phyloP scores from a whole-genome alignment of 1,284 basidiomycete genomes.

The Butyriboletus appendiculatus region DNA sequence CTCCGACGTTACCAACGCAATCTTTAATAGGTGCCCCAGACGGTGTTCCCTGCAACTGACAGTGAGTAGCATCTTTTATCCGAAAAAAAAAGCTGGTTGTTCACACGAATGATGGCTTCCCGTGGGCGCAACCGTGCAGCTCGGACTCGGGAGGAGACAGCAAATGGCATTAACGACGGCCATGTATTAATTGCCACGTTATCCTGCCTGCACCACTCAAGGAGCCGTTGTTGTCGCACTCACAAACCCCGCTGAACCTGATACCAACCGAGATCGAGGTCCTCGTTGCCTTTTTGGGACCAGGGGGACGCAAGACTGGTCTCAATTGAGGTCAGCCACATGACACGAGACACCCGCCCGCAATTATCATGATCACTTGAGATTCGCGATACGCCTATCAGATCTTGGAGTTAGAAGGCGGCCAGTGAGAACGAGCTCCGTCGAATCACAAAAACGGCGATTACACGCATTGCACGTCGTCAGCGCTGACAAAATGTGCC shows the following conservation, averaged over 20 bases:
- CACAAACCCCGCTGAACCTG: conserved; percentile 23
- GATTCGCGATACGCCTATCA: conserved; percentile 16
- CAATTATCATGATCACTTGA: conserved; percentile 20
- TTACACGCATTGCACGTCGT: conserved; percentile 11
- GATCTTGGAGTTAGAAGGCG: conserved; percentile 16
- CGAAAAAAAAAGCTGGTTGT: background rate
- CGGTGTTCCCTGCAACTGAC: background rate
- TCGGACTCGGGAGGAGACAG: conserved; percentile 11
- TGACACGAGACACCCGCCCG: conserved; percentile 11
- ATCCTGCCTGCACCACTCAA: conserved; percentile 8
- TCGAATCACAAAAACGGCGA: conserved; percentile 6
- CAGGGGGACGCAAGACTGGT: conserved; percentile 5
- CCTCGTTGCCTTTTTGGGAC: conserved; percentile 5
- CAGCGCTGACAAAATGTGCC: conserved; percentile 20
- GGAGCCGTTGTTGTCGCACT: conserved; percentile 6
- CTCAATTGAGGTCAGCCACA: conserved; percentile 9
- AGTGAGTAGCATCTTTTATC: background rate
- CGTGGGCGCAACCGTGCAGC: conserved; percentile 7
- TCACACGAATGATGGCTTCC: conserved; percentile 19
- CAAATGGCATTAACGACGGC: conserved; percentile 10
- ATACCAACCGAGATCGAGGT: conserved; percentile 8
- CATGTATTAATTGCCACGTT: conserved; percentile 17
- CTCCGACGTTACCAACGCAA: conserved; percentile 22
- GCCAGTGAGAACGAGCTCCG: conserved; percentile 15
- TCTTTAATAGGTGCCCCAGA: background rate